Evolutionary conservation across 371 early-diverging fungal genomes (phyloP), one percentile per base, ranked within the genome.

Genomic region (Rhizopus arrhizus): DNA sequence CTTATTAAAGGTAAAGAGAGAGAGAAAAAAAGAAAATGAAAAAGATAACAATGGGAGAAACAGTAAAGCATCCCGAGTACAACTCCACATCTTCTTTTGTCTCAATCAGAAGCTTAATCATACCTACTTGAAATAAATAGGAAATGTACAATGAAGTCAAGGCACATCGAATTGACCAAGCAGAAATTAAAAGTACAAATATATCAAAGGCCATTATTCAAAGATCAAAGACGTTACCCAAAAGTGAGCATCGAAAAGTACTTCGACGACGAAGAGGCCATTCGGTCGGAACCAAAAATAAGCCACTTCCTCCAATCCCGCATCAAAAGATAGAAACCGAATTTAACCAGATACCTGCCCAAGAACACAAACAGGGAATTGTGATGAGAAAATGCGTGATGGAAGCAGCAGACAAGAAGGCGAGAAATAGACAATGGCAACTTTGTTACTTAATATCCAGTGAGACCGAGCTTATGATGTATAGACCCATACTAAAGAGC

Each of bases 321-420:
- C 15, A 22, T 48, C 29, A 48, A 4, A 16, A 29, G 10, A 48
- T 16, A 29, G 7, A 28, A 29, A 48, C 48, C 5, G 48, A 48
- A 28, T 22, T 48, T 10, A 9, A 29, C 12, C 22, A 1, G 4
- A 48, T 29, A 1, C 1, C 31, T 29, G 16, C 28, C 15, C 16
- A 48, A 5, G 12, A 48, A 8, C 52, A 40, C 10, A 59, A 60
- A 38, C 68, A 73, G 47, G 74, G 71, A 0, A 43, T 70, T 15
- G 66, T 73, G 0, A 73, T 70, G 64, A 68, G 68, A 6, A 73
- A 73, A 36, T 71, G 70, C 40, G 62, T 73, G 4, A 62, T 73
- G 68, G 71, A 70, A 36, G 43, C 50, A 3, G 42, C 55, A 11
- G 62, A 61, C 28, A 67, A 65, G 46, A 64, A 67, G 7, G 71